phyloP scores from a whole-genome alignment of 495 filamentous ascomycete species.

The Schizothecium vesticola region DNA sequence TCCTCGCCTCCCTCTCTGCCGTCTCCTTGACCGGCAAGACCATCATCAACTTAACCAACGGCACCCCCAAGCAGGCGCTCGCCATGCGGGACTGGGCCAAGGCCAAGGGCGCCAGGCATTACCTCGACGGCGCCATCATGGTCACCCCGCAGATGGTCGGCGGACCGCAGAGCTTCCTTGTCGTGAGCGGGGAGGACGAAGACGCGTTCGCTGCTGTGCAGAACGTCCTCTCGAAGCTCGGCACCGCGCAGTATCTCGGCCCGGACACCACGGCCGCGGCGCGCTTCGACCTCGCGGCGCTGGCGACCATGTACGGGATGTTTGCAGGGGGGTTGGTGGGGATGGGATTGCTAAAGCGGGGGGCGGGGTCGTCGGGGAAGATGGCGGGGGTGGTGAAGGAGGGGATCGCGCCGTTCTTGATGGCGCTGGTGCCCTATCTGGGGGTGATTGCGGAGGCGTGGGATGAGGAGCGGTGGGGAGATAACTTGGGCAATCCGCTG shows the following conservation, averaged over 20 bases:
- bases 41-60: slow-evolving; percentile 23
- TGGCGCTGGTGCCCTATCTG: slow-evolving; percentile 15
- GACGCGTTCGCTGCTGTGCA: neutral
- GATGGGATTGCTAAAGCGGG: slow-evolving; percentile 9
- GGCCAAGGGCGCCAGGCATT: neutral
- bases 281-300: slow-evolving; percentile 11
- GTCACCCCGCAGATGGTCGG: slow-evolving; percentile 19
- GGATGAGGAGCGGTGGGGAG: slow-evolving; percentile 14
- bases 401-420: slow-evolving; percentile 10
- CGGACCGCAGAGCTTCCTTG: slow-evolving; percentile 2
- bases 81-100: neutral
- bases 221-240: neutral
- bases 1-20: slow-evolving; percentile 4
- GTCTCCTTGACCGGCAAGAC: slow-evolving; percentile 9
- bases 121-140: slow-evolving; percentile 20
- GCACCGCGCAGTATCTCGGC: neutral
- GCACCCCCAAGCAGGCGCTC: slow-evolving; percentile 12
- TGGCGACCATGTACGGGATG: slow-evolving; percentile 18
- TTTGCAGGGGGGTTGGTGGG: slow-evolving; percentile 15
- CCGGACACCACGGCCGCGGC: slow-evolving; percentile 5
- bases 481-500: slow-evolving; percentile 17
- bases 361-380: too few relatives aligned
- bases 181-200: slow-evolving; percentile 11
- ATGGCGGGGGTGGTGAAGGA: neutral
- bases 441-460: slow-evolving; percentile 7